These are phyloP conservation scores for Beauveria pseudobassiana DNA, from an alignment of 2,329 filamentous ascomycete species.

Conservation along the genomic window DNA sequence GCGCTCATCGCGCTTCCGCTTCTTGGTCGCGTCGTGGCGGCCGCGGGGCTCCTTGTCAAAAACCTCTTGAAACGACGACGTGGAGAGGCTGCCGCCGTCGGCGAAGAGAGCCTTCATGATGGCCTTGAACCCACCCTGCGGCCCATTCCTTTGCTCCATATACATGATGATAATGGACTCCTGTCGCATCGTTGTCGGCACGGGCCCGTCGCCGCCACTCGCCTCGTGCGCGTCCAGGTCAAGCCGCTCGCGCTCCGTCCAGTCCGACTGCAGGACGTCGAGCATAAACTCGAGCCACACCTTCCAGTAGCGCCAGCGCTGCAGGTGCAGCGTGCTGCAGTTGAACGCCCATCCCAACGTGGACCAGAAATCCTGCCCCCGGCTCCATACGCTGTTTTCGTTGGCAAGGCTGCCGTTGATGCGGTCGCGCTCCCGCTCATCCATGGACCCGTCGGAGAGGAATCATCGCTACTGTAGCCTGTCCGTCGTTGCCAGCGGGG, in stretches of 20 bases:
- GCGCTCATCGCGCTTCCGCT: conserved; percentile 39
- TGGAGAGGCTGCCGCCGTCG: conserved; percentile 47
- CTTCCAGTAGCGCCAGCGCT: conserved; percentile 76
- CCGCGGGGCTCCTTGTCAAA: conserved; percentile 55
- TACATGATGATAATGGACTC: conserved; percentile 57
- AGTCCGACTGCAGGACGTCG: conserved; percentile 67
- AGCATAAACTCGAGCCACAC: conserved; percentile 74
- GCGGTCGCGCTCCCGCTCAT: conserved; percentile 27
- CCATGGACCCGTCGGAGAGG: conserved; percentile 29
- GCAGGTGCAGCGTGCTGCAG: conserved; percentile 66
- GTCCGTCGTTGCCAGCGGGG: conserved; percentile 24
- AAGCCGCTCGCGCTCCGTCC: conserved; percentile 47
- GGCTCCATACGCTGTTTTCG: conserved; percentile 60
- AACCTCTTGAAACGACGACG: conserved; percentile 54
- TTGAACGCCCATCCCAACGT: conserved; percentile 89
- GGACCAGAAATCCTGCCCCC: conserved; percentile 84
- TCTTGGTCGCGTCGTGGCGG: conserved; percentile 30
- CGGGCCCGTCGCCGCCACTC: conserved; percentile 18
- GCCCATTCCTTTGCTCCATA: conserved; percentile 37
- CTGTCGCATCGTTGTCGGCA: conserved; percentile 27
- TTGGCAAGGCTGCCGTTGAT: conserved; percentile 55
- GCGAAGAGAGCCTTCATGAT: conserved; percentile 62
- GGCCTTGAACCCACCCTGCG: conserved; percentile 40
- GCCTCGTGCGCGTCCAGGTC: conserved; percentile 31
- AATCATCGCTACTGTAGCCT: conserved; percentile 34